Base-by-base conservation (phyloP, 1,284 basidiomycete species). In the Ustanciosporium gigantosporum region DNA sequence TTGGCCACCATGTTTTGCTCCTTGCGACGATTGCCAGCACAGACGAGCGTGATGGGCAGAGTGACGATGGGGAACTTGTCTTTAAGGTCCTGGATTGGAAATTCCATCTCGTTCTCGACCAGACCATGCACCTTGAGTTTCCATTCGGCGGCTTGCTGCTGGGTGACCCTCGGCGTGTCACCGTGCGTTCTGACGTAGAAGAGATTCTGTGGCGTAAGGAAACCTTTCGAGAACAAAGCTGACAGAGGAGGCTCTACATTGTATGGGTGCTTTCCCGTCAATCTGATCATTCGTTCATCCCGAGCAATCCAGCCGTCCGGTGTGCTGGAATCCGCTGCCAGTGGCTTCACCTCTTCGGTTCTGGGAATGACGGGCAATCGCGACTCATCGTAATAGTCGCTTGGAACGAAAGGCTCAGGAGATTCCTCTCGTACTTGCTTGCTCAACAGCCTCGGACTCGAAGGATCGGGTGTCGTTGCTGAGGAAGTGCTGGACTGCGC, bases 161-260 rank as follows among this genome's bases (percentile, higher is more conserved):
- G 73, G 17, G 80, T 78, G 17, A 86, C 79, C 16, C 76, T 71
- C 0, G 86, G 86, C 2, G 86, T 85, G 2, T 84, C 82, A 15
- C 86, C 86, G 66, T 87, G 86, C 57, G 84, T 86, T 17, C 86
- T 82, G 16, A 87, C 86, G 67, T 83, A 87, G 75, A 85, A 85
- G n/a, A 87, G 80, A 51, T 83, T 81, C 31, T 82, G 81, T 0
- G 86, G 84, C 0, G 86, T 87, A 37, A 87, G 67, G 69, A 87
- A 87, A 16, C 86, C 81, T 4, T 80, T 78, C 7, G 78, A 66
- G 66, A 83, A 84, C 3, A 87, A 79, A 19, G 79, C 77, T 4
- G 79, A 78, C 9, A 87, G 78, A 5, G 78, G 80, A 0, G 85
- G 80, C 72, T 87, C 86, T 36, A 73, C 70, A 66, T 87, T 87